Percentiles rank a stretch among this genome's conserved stretches.
phyloP scores from a whole-genome alignment of 148 eudicot genomes.

The Beta vulgaris region DNA sequence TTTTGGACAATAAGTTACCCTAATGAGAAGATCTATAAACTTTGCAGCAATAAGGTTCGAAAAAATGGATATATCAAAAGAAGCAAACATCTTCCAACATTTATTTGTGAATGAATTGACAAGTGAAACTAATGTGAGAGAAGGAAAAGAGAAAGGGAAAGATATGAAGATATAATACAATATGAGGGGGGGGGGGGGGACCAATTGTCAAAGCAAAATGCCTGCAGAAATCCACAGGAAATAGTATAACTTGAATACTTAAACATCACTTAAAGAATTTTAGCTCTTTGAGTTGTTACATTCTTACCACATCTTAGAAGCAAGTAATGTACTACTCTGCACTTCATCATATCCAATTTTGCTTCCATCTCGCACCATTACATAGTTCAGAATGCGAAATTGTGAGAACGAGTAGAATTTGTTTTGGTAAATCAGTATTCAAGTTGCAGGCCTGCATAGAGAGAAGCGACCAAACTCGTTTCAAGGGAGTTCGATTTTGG shows the following conservation, averaged over 20 bases:
- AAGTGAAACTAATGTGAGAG: not conserved
- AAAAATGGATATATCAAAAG: not conserved
- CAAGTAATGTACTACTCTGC: not conserved
- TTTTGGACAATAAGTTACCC: too few species aligned
- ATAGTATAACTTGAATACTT: conserved; percentile 1
- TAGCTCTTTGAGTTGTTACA: not conserved
- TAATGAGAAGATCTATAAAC: too few species aligned
- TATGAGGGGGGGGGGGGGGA: not conserved
- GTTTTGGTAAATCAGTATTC: not conserved
- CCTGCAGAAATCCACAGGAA: not conserved
- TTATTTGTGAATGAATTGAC: conserved; percentile 5
- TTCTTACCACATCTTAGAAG: not conserved
- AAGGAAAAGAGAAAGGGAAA: not conserved
- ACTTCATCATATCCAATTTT: not conserved
- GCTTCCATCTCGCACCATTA: not conserved
- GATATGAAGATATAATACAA: not conserved
- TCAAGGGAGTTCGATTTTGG: not conserved
- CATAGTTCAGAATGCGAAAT: not conserved
- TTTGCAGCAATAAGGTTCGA: not conserved
- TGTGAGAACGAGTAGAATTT: not conserved
- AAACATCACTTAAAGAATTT: conserved; percentile 20
- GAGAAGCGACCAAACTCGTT: not conserved
- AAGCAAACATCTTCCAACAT: conserved; percentile 1
- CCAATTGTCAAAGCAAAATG: conserved; percentile 5
- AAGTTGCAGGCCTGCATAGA: not conserved